Evolutionary conservation across 1,284 basidiomycete genomes (phyloP), one percentile per base, ranked within the genome.

Genomic region (Pholiota adiposa): DNA sequence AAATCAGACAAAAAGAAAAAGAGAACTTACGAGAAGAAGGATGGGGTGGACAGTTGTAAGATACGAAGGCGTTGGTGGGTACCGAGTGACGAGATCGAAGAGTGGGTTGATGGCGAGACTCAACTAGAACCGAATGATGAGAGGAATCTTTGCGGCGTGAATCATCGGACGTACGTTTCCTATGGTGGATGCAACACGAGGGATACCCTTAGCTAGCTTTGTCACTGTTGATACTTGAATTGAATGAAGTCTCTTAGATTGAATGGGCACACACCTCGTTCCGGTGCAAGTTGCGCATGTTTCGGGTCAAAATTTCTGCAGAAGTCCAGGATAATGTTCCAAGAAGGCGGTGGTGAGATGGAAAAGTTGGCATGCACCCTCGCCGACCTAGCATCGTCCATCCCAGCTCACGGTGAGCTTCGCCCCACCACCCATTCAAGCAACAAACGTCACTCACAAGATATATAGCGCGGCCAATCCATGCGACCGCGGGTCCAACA

Each of bases 11-110:
- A 1, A 21, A 49, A 31, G 7, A 55, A 34, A 48, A 14, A 56
- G 53, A 21, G 64, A 48, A 60, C 79, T 55, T 57, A 79, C 81
- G 56, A 77, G 75, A 21, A 86, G 70, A 66, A 91, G 87, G 34
- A 87, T 73, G 1, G 85, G 77, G 67, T 93, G 92, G 9, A 93
- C 75, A 0, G 86, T 79, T 0, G 91, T 93, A 29, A 94, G 80
- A 69, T 85, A 79, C 2, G 83, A 81, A 0, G 75, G 73, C 23
- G 80, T 76, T 12, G 83, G 83, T 0, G 86, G 77, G 65, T 88
- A 92, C 64, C 87, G 82, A 5, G 75, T 76, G 38, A 92, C 70
- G 41, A 94, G 81, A 63, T 80, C 70, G 54, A 76, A 76, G 4
- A 94, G 75, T 1, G 89, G 85, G 38, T 73, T 69, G 43, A 94